Evolutionary conservation across 306 rosid species (phyloP).

Genomic region (Gastrolobium bilobum): DNA sequence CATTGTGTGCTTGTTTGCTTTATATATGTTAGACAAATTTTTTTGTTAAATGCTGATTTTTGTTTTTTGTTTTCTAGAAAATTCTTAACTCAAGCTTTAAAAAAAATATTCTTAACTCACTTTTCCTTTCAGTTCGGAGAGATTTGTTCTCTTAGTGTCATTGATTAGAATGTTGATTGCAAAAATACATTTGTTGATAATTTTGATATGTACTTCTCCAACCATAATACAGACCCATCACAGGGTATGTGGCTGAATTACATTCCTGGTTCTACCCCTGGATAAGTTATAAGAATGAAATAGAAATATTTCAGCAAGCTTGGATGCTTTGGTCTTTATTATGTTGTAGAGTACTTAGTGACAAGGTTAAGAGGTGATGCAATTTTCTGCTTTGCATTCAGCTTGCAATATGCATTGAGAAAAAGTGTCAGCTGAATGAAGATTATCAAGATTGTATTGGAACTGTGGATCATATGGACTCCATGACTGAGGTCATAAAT

Average conservation of each 20-base stretch:
- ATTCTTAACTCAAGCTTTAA: conserved; percentile 30
- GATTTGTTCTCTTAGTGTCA: conserved; percentile 24
- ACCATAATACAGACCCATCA: conserved; percentile 4
- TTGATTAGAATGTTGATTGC: conserved; percentile 2
- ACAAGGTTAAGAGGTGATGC: conserved; percentile 39
- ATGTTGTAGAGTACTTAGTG: conserved; percentile 28
- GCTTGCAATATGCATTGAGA: conserved; percentile 95
- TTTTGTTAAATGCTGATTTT: conserved; percentile 18
- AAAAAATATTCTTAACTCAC: not conserved
- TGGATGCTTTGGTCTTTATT: conserved; percentile 29
- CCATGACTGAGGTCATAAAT: conserved; percentile 64
- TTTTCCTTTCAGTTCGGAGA: conserved; percentile 29
- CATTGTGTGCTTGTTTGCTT: conserved; percentile 29
- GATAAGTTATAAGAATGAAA: conserved; percentile 10
- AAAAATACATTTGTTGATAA: conserved; percentile 19
- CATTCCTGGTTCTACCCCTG: conserved; percentile 15
- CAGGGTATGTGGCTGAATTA: conserved; percentile 17
- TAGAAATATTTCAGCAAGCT: conserved; percentile 40
- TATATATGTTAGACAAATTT: conserved; percentile 19
- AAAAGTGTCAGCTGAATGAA: conserved; percentile 71
- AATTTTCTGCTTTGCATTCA: conserved; percentile 53
- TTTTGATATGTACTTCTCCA: conserved; percentile 39
- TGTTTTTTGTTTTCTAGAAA: conserved; percentile 29
- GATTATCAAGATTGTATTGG: conserved; percentile 94
- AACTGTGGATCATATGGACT: conserved; percentile 72